Evolutionary conservation across 2,329 filamentous ascomycete species (phyloP), one percentile per base, ranked within the genome.

Genomic region (Microcyclospora pomicola): DNA sequence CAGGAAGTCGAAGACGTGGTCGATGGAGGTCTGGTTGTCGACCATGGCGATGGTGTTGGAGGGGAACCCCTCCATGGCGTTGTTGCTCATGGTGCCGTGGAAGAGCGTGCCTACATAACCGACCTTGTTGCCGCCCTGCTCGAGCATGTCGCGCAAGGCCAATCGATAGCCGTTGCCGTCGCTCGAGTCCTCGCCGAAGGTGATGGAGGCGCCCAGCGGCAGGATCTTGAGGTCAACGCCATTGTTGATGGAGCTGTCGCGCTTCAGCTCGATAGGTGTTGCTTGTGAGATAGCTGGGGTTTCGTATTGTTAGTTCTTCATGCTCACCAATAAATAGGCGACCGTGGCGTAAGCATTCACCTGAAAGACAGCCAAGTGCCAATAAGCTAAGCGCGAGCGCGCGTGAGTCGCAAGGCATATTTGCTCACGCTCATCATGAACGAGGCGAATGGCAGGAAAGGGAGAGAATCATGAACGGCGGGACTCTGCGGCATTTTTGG

Each of bases 201-300:
- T 50, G 37, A 64, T 63, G 13, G 59, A 62, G 43, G 64, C 60
- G 34, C 62, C 61, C 6, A 61, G 52, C 6, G 62, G 46, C 49
- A 64, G 54, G 28, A 61, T 37, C 14, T 15, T 40, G 28, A 40
- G 33, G 24, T 29, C 15, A 19, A 28, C n/a, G 12, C 37, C 37
- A 31, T 31, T 31, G 30, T 31, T 31, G 12, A 31, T 31, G 12
- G 30, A 31, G 12, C 30, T 6, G 30, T 31, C 19, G 19, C 19
- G 19, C 19, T 24, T 4, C 19, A 24, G 19, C 19, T 5, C 5
- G 19, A 24, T 7, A 24, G 19, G 19, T 4, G 19, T 24, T 7
- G 19, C 19, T 5, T 24, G 19, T 24, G 19, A 24, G 19, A 24
- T 24, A 7, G 19, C 19, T 24, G 4, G 4, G 4, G 19, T 24